A percentile compares a stretch with the other conserved stretches of the same genome.
Conservation (phyloP, 2,329 filamentous ascomycete genomes). For the Aspergillus latus region DNA sequence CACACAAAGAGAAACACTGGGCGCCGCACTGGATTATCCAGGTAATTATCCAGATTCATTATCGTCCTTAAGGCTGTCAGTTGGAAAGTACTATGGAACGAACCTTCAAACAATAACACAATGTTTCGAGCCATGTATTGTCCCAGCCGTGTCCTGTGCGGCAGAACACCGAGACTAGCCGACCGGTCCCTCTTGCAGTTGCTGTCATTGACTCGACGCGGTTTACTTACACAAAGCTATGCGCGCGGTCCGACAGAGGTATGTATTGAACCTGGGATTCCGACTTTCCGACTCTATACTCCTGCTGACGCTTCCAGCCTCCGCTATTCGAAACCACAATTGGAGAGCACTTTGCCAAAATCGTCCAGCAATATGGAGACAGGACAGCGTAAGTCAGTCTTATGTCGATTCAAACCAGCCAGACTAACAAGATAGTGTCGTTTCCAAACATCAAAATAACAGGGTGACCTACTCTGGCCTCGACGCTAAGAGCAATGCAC, state of each 20-base stretch:
- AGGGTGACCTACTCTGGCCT: constrained; percentile 72
- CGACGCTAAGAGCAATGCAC: constrained; percentile 71
- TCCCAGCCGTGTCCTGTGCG: background rate
- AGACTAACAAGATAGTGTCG: constrained; percentile 44
- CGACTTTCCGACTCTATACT: background rate
- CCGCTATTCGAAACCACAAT: constrained; percentile 50
- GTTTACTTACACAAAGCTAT: constrained; percentile 31
- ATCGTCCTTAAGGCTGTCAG: no score
- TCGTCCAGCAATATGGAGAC: constrained; percentile 47
- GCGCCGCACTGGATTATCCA: background rate
- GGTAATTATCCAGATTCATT: no score
- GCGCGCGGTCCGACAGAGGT: constrained; percentile 34
- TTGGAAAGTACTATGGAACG: background rate
- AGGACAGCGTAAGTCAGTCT: constrained; percentile 51
- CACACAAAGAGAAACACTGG: background rate
- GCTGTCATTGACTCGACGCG: constrained; percentile 14
- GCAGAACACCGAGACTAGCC: background rate
- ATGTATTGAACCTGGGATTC: constrained; percentile 1
- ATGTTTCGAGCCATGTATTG: background rate
- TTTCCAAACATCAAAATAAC: constrained; percentile 61
- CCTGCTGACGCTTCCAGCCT: constrained; percentile 30
- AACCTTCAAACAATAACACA: background rate
- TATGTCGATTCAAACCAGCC: background rate
- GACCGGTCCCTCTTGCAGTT: background rate
- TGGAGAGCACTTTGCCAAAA: constrained; percentile 46